Conservation (phyloP, 202 grass and related monocot genomes). For the Miscanthus sacchariflorus region DNA sequence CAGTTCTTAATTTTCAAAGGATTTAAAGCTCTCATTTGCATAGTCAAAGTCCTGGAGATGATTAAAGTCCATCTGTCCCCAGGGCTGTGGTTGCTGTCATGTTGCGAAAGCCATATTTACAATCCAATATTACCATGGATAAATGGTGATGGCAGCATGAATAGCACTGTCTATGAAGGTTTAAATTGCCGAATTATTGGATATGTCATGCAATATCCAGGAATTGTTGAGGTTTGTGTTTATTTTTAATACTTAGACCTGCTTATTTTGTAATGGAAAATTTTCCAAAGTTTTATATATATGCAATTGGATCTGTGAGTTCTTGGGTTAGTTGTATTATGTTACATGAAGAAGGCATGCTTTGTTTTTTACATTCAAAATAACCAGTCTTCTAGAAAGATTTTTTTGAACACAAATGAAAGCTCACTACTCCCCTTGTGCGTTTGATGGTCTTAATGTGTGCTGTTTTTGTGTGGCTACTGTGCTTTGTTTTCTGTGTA, state of each 20-base stretch:
- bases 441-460: background rate
- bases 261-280: background rate
- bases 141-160: conserved; percentile 83
- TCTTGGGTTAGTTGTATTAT: background rate
- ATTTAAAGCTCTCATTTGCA: conserved; percentile 10
- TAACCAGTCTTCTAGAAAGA: background rate
- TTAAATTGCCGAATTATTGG: conserved; percentile 73
- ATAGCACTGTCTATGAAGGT: conserved; percentile 66
- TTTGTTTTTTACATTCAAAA: background rate
- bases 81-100: conserved; percentile 26
- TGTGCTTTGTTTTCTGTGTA: no score
- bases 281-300: background rate
- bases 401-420: background rate
- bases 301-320: background rate
- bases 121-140: conserved; percentile 86
- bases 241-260: conserved; percentile 19
- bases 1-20: conserved; percentile 51
- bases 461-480: no score
- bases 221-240: conserved; percentile 62
- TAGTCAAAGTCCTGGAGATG: conserved; percentile 35
- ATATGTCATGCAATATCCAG: conserved; percentile 82
- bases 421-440: background rate
- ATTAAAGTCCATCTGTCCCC: conserved; percentile 1
- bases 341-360: background rate
- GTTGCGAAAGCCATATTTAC: conserved; percentile 45